Base-by-base conservation (phyloP, 148 eudicot species). In the Heliamphora exappendiculata region DNA sequence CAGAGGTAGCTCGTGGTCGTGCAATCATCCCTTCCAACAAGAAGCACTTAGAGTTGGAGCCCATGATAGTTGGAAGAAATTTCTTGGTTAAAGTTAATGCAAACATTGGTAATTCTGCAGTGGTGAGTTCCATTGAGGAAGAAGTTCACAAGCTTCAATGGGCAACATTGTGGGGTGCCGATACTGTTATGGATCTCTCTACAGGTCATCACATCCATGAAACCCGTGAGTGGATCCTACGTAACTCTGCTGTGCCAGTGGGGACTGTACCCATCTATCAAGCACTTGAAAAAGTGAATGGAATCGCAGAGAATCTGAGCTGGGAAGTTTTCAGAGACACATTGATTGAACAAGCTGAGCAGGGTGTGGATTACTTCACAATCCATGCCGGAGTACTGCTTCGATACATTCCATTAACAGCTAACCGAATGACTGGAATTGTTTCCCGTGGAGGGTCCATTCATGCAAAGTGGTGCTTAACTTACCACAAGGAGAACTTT, bases 151-250 rank as follows among this genome's bases (percentile, higher is more conserved):
- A 95, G 76, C 98, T 92, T 81, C 98, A 95, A 69, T 95, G 98
- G 98, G 98, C 98, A 69, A 95, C 98, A 54, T 92, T 95, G 96
- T 95, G 98, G 98, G 98, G 98, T 57, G 98, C 98, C 0, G 98
- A 95, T 83, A 95, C 98, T 20, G 88, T 92, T 70, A 95, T 95
- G 98, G 98, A 95, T 79, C 92, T 95, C 33, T 95, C 98, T 3
- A 95, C 98, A 0, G 98, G 98, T 29, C 96, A 93, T 24, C 98
- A 95, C 83, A 95, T 95, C 75, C 98, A 95, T 22, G 98, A 95
- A 82, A 95, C 98, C 22, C 97, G 98, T 75, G 98, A 95, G 78
- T 95, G 97, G 97, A 95, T 95, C 83, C 78, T 95, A 19, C 91
- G 97, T 10, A 95, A 95, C 81, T 92, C 98, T 1, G 72, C 98